Percentiles rank a stretch among this genome's conserved stretches.
phyloP scores from a whole-genome alignment of 257 asterid genomes.

The Fraxinus americana region DNA sequence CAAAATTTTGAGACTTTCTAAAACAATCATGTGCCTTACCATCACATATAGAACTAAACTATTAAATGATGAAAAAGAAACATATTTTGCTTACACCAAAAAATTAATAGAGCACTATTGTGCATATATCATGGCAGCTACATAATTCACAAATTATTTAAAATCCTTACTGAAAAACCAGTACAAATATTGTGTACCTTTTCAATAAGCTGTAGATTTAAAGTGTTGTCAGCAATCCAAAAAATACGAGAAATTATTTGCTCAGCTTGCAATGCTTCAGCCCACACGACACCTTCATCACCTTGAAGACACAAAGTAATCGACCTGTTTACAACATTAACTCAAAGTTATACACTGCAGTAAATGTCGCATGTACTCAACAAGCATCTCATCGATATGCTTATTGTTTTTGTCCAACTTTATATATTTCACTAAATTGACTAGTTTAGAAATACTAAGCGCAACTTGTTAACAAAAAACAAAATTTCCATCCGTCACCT shows the following conservation, averaged over 20 bases:
- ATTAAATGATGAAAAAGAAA: not conserved
- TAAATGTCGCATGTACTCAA: not conserved
- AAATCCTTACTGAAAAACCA: slow-evolving; percentile 16
- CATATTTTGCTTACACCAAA: slow-evolving; percentile 1
- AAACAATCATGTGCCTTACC: slow-evolving; percentile 1
- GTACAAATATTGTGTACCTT: slow-evolving; percentile 47
- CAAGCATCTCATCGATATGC: not conserved
- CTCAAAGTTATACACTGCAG: slow-evolving; percentile 29
- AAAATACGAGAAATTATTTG: slow-evolving; percentile 67
- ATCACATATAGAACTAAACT: not conserved
- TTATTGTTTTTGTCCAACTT: not conserved
- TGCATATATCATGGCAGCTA: slow-evolving; percentile 3
- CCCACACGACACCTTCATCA: slow-evolving; percentile 63
- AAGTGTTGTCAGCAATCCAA: slow-evolving; percentile 85
- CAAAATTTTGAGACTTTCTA: not conserved
- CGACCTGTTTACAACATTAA: slow-evolving; percentile 55
- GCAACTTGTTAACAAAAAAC: not conserved
- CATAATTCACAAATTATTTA: slow-evolving; percentile 17
- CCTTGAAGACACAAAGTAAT: slow-evolving; percentile 75
- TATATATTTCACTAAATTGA: not conserved
- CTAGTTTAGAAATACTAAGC: not conserved
- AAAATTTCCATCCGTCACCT: not conserved
- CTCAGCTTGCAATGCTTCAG: slow-evolving; percentile 67
- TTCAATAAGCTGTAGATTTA: slow-evolving; percentile 70
- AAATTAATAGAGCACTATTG: slow-evolving; percentile 6